Percentiles rank a stretch among this genome's conserved stretches.
These are phyloP conservation scores for Diophrys sp. DNA, from an alignment of 73 alveolate genomes.

Conservation along the genomic window DNA sequence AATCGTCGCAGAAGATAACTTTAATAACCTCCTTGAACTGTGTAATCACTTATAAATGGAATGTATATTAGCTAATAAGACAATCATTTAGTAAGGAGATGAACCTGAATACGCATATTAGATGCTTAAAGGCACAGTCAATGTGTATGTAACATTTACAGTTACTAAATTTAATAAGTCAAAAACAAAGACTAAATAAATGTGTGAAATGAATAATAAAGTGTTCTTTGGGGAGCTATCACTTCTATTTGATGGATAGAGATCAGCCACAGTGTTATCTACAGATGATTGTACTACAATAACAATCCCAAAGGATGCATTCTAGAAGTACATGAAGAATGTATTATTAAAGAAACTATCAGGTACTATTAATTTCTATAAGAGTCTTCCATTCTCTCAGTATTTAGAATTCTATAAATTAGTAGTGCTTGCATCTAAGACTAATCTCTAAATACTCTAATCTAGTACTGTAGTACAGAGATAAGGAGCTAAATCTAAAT, in stretches of 20 bases:
- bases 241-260: constrained; percentile 25
- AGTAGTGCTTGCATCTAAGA: constrained; percentile 37
- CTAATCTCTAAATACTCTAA: constrained; percentile 16
- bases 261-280: constrained; percentile 50
- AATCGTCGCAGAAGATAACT: constrained; percentile 46
- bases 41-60: constrained; percentile 27
- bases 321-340: constrained; percentile 23
- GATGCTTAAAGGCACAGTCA: constrained; percentile 26
- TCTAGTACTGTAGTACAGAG: constrained; percentile 24
- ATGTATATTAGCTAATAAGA: constrained; percentile 21
- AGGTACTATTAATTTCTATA: constrained; percentile 24
- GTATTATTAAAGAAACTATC: constrained; percentile 28
- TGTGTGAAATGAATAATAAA: constrained; percentile 43
- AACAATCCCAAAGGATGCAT: constrained; percentile 26
- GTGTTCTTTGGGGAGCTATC: constrained; percentile 41
- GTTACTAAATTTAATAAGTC: constrained; percentile 29
- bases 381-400: constrained; percentile 26
- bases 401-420: constrained; percentile 24
- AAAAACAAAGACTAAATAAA: constrained; percentile 37
- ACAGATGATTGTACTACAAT: constrained; percentile 28
- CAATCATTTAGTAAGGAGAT: constrained; percentile 18
- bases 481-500: constrained; percentile 39
- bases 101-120: constrained; percentile 31
- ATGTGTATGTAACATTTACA: constrained; percentile 38
- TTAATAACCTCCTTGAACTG: constrained; percentile 21